These are phyloP conservation scores for Bacidia gigantensis DNA, from an alignment of 495 filamentous ascomycete species.

Conservation along the genomic window DNA sequence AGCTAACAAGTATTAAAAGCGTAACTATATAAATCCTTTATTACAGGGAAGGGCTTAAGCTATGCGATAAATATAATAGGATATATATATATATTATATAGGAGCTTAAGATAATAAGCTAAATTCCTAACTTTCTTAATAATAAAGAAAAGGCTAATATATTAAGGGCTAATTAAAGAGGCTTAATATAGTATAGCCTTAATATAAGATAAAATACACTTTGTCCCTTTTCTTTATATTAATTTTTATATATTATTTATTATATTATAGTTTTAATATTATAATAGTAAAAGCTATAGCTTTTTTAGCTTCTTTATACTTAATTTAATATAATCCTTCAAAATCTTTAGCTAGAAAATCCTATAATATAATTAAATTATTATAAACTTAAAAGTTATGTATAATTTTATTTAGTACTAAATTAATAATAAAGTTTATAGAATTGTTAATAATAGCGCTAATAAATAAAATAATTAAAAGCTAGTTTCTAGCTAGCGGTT, in stretches of 20 bases:
- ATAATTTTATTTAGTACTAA: background rate
- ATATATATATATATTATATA: background rate
- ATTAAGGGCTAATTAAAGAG: no score
- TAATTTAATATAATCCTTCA: background rate
- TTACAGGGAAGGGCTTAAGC: background rate
- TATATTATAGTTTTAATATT: background rate
- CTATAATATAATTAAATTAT: background rate
- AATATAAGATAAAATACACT: no score
- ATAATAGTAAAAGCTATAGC: background rate
- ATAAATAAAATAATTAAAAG: no score
- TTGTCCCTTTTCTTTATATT: background rate
- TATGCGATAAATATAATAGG: background rate
- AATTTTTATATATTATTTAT: background rate
- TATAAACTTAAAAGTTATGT: background rate
- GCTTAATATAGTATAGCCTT: background rate
- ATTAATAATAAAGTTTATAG: background rate
- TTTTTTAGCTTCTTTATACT: background rate
- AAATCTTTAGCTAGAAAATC: background rate
- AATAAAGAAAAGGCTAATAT: background rate
- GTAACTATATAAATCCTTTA: no score
- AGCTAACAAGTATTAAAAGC: background rate
- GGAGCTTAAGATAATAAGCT: no score
- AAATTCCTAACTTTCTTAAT: no score
- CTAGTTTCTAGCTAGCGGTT: no score
- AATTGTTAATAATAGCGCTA: no score